These are phyloP conservation scores for Pinus tabuliformis DNA, from an alignment of 75 land plant species.

Conservation along the genomic window DNA sequence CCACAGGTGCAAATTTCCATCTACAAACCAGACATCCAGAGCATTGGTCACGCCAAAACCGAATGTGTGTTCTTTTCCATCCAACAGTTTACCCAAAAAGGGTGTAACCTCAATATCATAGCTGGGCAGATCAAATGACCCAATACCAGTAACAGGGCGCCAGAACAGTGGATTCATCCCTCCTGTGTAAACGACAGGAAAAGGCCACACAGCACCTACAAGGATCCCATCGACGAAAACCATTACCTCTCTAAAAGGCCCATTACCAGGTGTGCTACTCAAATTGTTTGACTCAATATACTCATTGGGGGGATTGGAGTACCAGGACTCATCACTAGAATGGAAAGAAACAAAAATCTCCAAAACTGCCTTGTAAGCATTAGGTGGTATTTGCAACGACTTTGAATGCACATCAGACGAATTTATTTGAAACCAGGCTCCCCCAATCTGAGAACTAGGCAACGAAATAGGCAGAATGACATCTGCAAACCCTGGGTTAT, in stretches of 20 bases:
- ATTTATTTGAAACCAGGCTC: constrained; percentile 78
- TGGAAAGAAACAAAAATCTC: constrained; percentile 80
- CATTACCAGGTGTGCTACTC: constrained; percentile 61
- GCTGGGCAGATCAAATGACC: no score
- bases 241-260: constrained; percentile 88
- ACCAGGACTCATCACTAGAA: constrained; percentile 87
- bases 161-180: no score
- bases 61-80: no score
- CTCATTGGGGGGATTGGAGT: constrained; percentile 70
- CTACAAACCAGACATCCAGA: no score
- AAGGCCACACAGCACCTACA: no score
- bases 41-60: no score
- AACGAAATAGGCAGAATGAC: constrained; percentile 48
- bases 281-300: constrained; percentile 66
- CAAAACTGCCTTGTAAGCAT: constrained; percentile 72
- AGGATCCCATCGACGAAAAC: constrained; percentile 56
- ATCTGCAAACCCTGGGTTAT: constrained; percentile 30
- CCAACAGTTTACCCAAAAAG: no score
- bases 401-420: constrained; percentile 29
- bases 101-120: no score
- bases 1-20: no score
- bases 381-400: constrained; percentile 56
- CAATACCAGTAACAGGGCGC: no score
- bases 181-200: no score
- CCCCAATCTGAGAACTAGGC: constrained; percentile 43